Evolutionary conservation across 257 asterid genomes (phyloP).

Genomic region (Solanum pimpinellifolium): DNA sequence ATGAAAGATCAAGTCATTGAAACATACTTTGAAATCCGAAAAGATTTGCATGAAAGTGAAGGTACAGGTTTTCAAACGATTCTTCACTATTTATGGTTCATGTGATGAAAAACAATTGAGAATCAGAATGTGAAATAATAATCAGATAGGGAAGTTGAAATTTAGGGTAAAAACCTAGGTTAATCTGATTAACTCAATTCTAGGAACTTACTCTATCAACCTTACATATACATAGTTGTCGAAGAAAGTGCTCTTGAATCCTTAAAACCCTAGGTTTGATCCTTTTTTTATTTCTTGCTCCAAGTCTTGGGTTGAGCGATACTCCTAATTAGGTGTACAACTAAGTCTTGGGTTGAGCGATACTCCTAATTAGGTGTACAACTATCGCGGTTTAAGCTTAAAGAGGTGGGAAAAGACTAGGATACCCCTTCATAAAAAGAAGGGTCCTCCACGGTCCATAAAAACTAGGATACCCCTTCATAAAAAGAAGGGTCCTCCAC

Average conservation of each 20-base stretch:
- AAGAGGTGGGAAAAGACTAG: neutral
- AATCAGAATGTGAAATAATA: neutral
- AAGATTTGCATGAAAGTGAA: neutral
- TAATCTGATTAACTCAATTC: neutral
- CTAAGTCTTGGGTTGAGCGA: neutral
- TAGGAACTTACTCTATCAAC: neutral
- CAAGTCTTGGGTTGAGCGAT: neutral
- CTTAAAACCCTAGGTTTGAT: neutral
- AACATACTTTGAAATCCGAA: neutral
- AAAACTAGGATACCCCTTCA: neutral
- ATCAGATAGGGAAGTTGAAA: neutral
- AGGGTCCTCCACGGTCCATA: too few species aligned
- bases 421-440: neutral
- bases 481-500: too few species aligned
- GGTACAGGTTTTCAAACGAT: neutral
- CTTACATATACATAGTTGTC: neutral
- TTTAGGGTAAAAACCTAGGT: neutral
- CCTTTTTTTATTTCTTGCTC: neutral
- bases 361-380: neutral
- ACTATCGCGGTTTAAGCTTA: neutral
- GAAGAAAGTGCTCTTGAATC: neutral
- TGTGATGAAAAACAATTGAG: neutral
- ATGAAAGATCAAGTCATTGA: neutral
- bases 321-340: neutral
- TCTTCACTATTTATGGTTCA: neutral